Percentiles rank a stretch among this genome's conserved stretches.
phyloP scores from a whole-genome alignment of 805 yeast genomes.

The Wickerhamiella allomyrinae region DNA sequence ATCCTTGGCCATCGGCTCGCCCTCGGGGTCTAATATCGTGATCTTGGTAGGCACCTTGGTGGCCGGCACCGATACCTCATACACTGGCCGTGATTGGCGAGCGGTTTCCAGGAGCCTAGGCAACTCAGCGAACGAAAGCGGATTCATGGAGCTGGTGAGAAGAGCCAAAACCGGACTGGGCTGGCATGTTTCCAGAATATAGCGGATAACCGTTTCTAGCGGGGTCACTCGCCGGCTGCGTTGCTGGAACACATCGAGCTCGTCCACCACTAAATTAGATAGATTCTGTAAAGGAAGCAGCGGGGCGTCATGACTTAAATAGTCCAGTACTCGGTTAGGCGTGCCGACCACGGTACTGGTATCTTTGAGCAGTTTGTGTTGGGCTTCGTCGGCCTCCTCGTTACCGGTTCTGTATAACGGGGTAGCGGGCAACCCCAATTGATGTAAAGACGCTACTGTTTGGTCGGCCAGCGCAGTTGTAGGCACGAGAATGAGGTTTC shows the following conservation, averaged over 20 bases:
- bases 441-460: slow-evolving; percentile 11
- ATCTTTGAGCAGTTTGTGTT: slow-evolving; percentile 12
- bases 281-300: slow-evolving; percentile 9
- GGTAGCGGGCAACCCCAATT: slow-evolving; percentile 7
- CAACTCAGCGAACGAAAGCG: slow-evolving; percentile 1
- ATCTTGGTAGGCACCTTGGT: neutral
- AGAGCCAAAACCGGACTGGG: slow-evolving; percentile 1
- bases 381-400: slow-evolving; percentile 13
- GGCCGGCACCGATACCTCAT: neutral
- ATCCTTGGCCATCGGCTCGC: neutral
- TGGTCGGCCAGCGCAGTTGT: slow-evolving; percentile 21
- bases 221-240: slow-evolving; percentile 6
- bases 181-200: slow-evolving; percentile 1
- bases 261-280: slow-evolving; percentile 17
- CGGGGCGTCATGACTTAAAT: slow-evolving; percentile 25
- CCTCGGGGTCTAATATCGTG: neutral
- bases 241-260: slow-evolving; percentile 14
- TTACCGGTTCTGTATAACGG: slow-evolving; percentile 17
- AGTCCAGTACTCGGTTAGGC: slow-evolving; percentile 37
- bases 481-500: slow-evolving; percentile 24
- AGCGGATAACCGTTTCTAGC: slow-evolving; percentile 11
- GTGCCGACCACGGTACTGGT: slow-evolving; percentile 39
- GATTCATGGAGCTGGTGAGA: slow-evolving; percentile 1
- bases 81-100: neutral
- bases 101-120: neutral